Evolutionary conservation across 148 eudicot species (phyloP), one percentile per base, ranked within the genome.

Genomic region (Fagopyrum homotropicum): DNA sequence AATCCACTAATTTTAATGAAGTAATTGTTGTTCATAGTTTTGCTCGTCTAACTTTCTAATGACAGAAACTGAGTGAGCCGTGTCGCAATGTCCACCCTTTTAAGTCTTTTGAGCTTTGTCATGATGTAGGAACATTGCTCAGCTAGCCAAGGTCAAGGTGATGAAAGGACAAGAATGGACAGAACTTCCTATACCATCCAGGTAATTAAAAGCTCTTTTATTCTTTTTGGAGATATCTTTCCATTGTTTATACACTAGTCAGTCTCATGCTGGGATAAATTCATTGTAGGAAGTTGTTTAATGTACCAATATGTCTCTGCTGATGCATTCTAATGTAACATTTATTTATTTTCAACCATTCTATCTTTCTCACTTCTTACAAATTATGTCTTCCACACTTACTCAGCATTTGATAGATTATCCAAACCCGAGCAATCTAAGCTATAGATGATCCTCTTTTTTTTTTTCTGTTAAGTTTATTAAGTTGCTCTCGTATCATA

Each of bases 131-230:
- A 94, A 90, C 79, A 88, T 94, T 72, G 88, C 95, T 61, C 97
- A 90, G 77, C 79, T 94, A 75, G 84, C 91, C 48, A 91, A 86
- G 73, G 84, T 91, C 69, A 90, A 86, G 85, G 48, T 94, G 75
- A 86, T 89, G 97, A 90, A 84, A 76, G 86, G 78, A 75, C 86
- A 80, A 56, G 91, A 90, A 74, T 94, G 98, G 98, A 69, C 81
- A 82, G 96, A 91, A 79, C 98, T 94, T 43, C 45, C 77, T 11
- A 81, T 94, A 54, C 88, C 90, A 78, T 78, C 45, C 69, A 84
- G 95, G 98, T 91, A 82, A 44, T n/a, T 22, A 7, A 45, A 14
- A 43, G 45, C n/a, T 43, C 5, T 44, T 74, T 40, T 40, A 8
- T 0, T 35, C 12, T 59, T 49, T 22, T n/a, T 22, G 14, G 15